Percentiles rank a stretch among this genome's conserved stretches.
phyloP scores from a whole-genome alignment of 1,139 yeast species.

The Geotrichum fermentans region DNA sequence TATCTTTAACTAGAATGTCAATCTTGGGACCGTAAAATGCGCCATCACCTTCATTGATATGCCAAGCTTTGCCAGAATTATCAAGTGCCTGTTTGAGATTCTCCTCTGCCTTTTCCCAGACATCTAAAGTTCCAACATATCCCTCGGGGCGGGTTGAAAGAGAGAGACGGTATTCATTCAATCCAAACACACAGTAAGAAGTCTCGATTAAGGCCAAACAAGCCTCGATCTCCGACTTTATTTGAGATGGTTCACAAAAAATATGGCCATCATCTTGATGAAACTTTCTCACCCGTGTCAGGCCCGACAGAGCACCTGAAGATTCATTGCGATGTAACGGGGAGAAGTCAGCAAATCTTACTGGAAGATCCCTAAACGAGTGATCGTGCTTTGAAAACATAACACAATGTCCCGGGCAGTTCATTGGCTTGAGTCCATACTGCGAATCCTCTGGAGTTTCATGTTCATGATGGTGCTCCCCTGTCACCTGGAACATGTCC shows the following conservation, averaged over 20 bases:
- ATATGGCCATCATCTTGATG: slow-evolving; percentile 99
- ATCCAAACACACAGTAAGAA: slow-evolving; percentile 75
- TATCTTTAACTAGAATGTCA: slow-evolving; percentile 81
- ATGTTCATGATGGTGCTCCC: slow-evolving; percentile 31
- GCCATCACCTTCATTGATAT: slow-evolving; percentile 84
- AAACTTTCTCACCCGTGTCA: slow-evolving; percentile 91
- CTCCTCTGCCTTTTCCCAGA: slow-evolving; percentile 83
- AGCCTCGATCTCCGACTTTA: slow-evolving; percentile 68
- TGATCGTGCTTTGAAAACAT: slow-evolving; percentile 78
- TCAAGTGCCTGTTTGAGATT: slow-evolving; percentile 64
- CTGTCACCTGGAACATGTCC: slow-evolving; percentile 78
- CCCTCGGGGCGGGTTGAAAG: slow-evolving; percentile 87
- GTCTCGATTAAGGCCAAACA: slow-evolving; percentile 72
- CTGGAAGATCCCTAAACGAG: slow-evolving; percentile 84
- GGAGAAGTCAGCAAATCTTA: slow-evolving; percentile 86
- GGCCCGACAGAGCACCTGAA: slow-evolving; percentile 89
- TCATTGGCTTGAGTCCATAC: slow-evolving; percentile 93
- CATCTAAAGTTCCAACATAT: slow-evolving; percentile 72
- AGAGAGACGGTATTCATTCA: slow-evolving; percentile 61
- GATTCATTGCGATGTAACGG: slow-evolving; percentile 94
- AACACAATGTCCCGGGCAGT: slow-evolving; percentile 83
- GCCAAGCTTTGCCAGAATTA: slow-evolving; percentile 62
- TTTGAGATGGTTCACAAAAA: slow-evolving; percentile 80
- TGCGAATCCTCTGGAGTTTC: slow-evolving; percentile 45
- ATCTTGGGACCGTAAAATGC: slow-evolving; percentile 96